Evolutionary conservation across 768 basidiomycete species (phyloP).

Genomic region (Termitomyces sp.): DNA sequence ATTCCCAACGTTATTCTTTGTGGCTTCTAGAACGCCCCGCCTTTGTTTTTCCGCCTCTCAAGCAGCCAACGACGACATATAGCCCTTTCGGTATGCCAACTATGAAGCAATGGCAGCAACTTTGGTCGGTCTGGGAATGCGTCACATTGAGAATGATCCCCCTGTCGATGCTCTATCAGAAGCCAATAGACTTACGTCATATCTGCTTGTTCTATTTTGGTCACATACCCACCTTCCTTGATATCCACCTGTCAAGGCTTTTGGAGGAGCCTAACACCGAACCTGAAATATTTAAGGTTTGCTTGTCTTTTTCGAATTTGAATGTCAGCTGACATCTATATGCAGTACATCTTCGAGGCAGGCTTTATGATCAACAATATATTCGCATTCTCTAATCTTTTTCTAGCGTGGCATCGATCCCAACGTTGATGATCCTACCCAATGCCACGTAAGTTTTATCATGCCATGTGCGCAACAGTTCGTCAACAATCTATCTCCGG

Average conservation of each 20-base stretch:
- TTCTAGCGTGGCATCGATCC: conserved; percentile 91
- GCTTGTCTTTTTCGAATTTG: conserved; percentile 2
- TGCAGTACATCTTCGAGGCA: conserved; percentile 73
- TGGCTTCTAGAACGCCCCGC: conserved; percentile 89
- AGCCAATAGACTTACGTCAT: conserved; percentile 91
- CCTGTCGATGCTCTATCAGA: conserved; percentile 75
- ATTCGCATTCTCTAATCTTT: neutral
- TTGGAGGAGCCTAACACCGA: conserved; percentile 77
- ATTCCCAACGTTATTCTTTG: conserved; percentile 64
- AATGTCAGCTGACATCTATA: conserved; percentile 1
- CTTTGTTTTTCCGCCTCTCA: conserved; percentile 67
- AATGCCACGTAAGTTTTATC: conserved; percentile 64
- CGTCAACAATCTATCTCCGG: neutral
- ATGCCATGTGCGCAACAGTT: neutral
- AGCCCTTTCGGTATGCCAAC: conserved; percentile 66
- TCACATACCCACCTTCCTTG: conserved; percentile 89
- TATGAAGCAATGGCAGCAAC: conserved; percentile 68
- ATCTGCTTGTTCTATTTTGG: conserved; percentile 97
- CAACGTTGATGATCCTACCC: conserved; percentile 81
- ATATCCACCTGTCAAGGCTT: conserved; percentile 79
- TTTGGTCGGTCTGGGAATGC: conserved; percentile 90
- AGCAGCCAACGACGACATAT: conserved; percentile 28
- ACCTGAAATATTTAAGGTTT: conserved; percentile 73
- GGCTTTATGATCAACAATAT: neutral
- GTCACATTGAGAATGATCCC: conserved; percentile 86